Conservation (phyloP, 2,329 filamentous ascomycete genomes). For the Nigrograna mackinnonii region DNA sequence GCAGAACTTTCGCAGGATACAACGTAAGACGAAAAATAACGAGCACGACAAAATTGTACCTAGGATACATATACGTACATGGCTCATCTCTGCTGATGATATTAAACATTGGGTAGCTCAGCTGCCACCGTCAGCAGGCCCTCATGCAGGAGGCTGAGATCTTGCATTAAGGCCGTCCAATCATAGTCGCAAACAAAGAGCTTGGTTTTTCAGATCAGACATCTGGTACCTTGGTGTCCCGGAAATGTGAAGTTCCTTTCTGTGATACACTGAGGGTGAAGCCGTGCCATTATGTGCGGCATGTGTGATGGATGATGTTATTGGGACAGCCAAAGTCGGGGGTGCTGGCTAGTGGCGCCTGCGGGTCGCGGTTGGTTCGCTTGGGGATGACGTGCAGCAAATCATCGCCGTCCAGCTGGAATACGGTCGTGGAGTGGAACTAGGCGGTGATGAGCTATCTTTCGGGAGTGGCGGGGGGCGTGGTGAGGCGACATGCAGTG, state of each 20-base stretch:
- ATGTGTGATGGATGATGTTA: constrained; percentile 23
- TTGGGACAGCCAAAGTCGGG: constrained; percentile 22
- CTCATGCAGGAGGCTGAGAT: constrained; percentile 22
- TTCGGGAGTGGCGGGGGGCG: constrained; percentile 11
- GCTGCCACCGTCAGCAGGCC: constrained; percentile 29
- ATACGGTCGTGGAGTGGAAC: constrained; percentile 13
- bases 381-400: constrained; percentile 27
- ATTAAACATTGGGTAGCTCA: no score
- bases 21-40: no score
- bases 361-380: constrained; percentile 23
- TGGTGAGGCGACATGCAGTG: constrained; percentile 22
- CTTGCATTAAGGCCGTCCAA: constrained; percentile 5
- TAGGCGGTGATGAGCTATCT: constrained; percentile 9
- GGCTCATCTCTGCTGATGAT: no score
- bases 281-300: constrained; percentile 10
- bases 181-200: constrained; percentile 1
- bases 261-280: no score
- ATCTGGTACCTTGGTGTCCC: no score
- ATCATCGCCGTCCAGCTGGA: constrained; percentile 19
- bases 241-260: no score
- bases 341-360: constrained; percentile 20
- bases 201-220: no score
- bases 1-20: no score
- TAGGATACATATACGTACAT: no score
- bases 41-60: no score